Conservation (phyloP, 2,329 filamentous ascomycete genomes). For the Aspergillus ustus region DNA sequence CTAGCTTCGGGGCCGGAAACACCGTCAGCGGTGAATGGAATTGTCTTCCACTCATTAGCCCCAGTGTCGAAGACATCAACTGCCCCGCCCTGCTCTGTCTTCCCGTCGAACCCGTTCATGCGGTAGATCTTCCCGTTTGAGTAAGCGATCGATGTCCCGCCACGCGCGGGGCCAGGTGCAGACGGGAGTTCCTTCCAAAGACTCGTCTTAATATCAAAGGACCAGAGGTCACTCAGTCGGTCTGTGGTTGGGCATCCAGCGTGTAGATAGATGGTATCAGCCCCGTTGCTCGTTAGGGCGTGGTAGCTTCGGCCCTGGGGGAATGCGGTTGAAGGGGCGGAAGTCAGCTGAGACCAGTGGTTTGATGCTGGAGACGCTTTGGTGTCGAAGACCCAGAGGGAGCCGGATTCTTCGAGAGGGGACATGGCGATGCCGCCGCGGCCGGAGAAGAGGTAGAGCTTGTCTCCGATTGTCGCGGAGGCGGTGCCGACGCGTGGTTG, state of each 20-base stretch:
- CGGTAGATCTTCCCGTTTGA: slow-evolving; percentile 70
- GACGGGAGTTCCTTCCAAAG: slow-evolving; percentile 71
- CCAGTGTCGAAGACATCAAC: slow-evolving; percentile 64
- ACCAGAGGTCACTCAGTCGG: slow-evolving; percentile 74
- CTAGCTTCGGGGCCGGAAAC: slow-evolving; percentile 52
- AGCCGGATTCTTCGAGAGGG: slow-evolving; percentile 73
- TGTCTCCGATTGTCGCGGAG: slow-evolving; percentile 67
- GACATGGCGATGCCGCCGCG: slow-evolving; percentile 71
- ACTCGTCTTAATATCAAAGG: slow-evolving; percentile 68
- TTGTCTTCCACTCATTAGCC: slow-evolving; percentile 45
- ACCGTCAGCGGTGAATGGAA: slow-evolving; percentile 45
- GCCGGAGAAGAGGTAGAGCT: slow-evolving; percentile 82
- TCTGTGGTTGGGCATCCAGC: slow-evolving; percentile 72
- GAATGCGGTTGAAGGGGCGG: slow-evolving; percentile 52
- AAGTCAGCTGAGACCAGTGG: slow-evolving; percentile 68
- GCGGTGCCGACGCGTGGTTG: slow-evolving; percentile 74
- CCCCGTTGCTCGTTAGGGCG: slow-evolving; percentile 63
- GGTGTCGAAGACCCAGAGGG: slow-evolving; percentile 74
- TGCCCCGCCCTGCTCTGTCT: slow-evolving; percentile 69
- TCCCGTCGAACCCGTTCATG: slow-evolving; percentile 80
- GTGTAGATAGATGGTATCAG: slow-evolving; percentile 74
- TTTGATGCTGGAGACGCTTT: slow-evolving; percentile 53
- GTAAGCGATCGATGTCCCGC: slow-evolving; percentile 70
- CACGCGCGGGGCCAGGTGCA: slow-evolving; percentile 69
- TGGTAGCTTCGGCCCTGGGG: slow-evolving; percentile 76